These are phyloP conservation scores for Prosopis cineraria DNA, from an alignment of 306 rosid species.

Conservation along the genomic window DNA sequence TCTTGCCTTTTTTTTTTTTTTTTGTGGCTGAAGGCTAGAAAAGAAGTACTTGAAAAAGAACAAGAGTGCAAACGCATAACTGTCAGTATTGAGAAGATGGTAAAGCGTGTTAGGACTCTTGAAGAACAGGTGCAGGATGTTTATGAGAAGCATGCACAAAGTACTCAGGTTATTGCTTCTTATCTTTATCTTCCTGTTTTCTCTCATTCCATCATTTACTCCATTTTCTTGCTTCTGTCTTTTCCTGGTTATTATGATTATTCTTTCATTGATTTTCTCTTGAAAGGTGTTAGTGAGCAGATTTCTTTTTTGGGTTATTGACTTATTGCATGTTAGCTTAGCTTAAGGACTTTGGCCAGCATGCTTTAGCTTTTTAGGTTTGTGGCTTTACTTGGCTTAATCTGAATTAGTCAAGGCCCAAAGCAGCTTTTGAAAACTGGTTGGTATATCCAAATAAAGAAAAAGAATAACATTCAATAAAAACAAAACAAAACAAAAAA, in stretches of 20 bases:
- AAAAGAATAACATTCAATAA: background rate
- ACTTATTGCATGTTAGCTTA: background rate
- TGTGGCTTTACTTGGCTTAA: background rate
- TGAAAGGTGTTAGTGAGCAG: background rate
- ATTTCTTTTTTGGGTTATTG: background rate
- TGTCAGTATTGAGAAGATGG: slow-evolving; percentile 51
- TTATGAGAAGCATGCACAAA: slow-evolving; percentile 63
- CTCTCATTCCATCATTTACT: background rate
- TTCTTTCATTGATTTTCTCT: background rate
- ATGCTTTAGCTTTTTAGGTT: background rate
- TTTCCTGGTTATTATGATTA: background rate
- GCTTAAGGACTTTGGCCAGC: background rate
- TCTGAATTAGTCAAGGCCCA: background rate
- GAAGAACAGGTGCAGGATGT: slow-evolving; percentile 68
- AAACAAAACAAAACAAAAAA: no score
- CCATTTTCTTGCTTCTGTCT: slow-evolving; percentile 8
- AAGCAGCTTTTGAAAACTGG: background rate
- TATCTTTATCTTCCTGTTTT: slow-evolving; percentile 6
- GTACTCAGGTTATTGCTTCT: slow-evolving; percentile 78
- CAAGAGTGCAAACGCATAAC: slow-evolving; percentile 53
- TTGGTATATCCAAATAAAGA: background rate
- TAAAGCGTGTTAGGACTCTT: slow-evolving; percentile 43
- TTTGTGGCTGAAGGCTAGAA: slow-evolving; percentile 57
- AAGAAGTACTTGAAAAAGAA: slow-evolving; percentile 56
- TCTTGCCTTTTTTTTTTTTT: no score